phyloP scores from a whole-genome alignment of 345 rosid species.

The Clarkia xantiana region DNA sequence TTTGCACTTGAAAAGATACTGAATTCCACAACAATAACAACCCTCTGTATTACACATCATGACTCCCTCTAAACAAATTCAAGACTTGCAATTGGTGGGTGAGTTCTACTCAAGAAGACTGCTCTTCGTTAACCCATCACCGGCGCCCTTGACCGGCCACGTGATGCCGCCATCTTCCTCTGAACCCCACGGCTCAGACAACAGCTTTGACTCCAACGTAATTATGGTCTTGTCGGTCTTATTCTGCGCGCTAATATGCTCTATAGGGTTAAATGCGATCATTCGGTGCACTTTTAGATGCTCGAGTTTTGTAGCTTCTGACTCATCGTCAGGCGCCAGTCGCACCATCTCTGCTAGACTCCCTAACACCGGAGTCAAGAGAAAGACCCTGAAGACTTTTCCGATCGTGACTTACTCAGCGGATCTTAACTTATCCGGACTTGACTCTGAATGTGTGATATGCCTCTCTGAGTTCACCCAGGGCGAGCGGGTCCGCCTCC shows the following conservation, averaged over 20 bases:
- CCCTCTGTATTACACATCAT: no score
- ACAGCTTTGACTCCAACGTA: constrained; percentile 55
- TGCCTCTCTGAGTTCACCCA: constrained; percentile 51
- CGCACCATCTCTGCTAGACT: constrained; percentile 14
- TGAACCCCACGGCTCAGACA: constrained; percentile 15
- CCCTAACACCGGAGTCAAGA: constrained; percentile 66
- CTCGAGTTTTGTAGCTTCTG: constrained; percentile 22
- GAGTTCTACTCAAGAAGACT: constrained; percentile 35
- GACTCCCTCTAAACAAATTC: no score
- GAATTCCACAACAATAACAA: no score
- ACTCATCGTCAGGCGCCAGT: constrained; percentile 12
- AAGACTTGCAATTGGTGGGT: constrained; percentile 8
- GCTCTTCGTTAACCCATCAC: constrained; percentile 16
- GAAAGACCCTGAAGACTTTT: constrained; percentile 55
- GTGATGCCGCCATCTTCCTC: constrained; percentile 21
- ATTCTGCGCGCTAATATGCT: constrained; percentile 69
- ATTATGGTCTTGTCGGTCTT: constrained; percentile 73
- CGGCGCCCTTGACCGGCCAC: constrained; percentile 23
- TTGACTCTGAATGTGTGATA: constrained; percentile 56
- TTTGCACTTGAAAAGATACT: no score
- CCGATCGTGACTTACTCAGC: constrained; percentile 43
- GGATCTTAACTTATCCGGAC: constrained; percentile 35
- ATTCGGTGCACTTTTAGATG: constrained; percentile 56
- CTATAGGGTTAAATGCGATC: constrained; percentile 62
- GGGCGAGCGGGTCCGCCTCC: constrained; percentile 53